Evolutionary conservation across 257 asterid genomes (phyloP), one percentile per base, ranked within the genome.

Genomic region (Solanum virginianum): DNA sequence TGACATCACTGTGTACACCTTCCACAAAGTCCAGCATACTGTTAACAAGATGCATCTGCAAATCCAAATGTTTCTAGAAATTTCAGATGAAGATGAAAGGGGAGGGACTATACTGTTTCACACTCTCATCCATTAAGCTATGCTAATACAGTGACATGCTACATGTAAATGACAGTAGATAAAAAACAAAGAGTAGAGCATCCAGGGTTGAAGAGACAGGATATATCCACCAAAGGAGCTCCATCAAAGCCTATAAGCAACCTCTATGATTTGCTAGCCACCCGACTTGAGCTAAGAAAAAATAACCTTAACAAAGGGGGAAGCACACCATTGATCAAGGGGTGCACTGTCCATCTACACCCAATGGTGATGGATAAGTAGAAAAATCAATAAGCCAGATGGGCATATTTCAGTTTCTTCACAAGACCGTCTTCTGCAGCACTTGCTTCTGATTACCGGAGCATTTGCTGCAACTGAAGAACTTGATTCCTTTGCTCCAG

Each of bases 391-490:
- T 53, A 8, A 77, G 82, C 49, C 83, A 79, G 26, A 51, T 22
- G 10, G 11, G 60, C 29, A 9, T 15, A 26, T 51, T 53, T 36
- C 17, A 79, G 13, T 53, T 75, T 75, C 62, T 49, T 49, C 24
- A 22, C 65, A 77, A 32, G 53, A 29, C 56, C 41, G 26, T 53
- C 47, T 5, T 79, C 17, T 79, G 83, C 83, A 53, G 49, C 63
- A 77, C 83, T 70, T 32, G 41, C 9, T 39, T 72, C 81, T 92
- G 90, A 92, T 69, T 89, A 97, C 15, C 98, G 96, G 84, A 97
- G 93, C 93, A 92, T 92, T 88, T 95, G 97, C 90, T 93, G 99
- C 94, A 97, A 87, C 91, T 95, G 97, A 85, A 97, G 90, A 83
- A 95, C 92, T 92, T 97, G 98, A 90, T 84, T 92, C 88, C 99